A percentile compares a stretch with the other conserved stretches of the same genome.
These are phyloP conservation scores for Vigna mungo DNA, from an alignment of 306 rosid species.

Conservation along the genomic window DNA sequence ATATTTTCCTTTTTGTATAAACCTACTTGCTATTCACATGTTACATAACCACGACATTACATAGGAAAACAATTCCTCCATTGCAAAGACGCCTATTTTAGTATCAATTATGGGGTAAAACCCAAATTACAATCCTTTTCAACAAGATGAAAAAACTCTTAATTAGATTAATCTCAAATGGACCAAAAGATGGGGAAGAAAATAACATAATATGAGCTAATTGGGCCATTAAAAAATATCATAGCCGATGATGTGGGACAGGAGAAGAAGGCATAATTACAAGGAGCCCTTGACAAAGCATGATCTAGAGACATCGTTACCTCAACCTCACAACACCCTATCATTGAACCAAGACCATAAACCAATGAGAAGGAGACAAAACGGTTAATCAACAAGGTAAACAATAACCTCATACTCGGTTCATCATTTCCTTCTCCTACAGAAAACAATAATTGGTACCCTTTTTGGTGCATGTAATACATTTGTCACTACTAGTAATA, in stretches of 20 bases:
- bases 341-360: slow-evolving; percentile 62
- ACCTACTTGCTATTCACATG: no score
- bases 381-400: slow-evolving; percentile 37
- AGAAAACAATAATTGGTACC: slow-evolving; percentile 38
- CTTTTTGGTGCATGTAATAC: slow-evolving; percentile 40
- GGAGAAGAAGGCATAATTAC: slow-evolving; percentile 20
- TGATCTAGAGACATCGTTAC: slow-evolving; percentile 37
- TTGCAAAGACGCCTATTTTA: no score
- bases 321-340: slow-evolving; percentile 49
- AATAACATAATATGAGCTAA: neutral
- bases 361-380: slow-evolving; percentile 48
- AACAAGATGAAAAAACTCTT: no score
- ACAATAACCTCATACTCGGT: slow-evolving; percentile 57
- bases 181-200: no score
- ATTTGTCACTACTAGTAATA: slow-evolving; percentile 48
- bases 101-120: no score
- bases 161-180: no score
- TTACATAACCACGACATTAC: no score
- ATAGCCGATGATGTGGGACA: neutral
- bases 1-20: no score
- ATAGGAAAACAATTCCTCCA: no score
- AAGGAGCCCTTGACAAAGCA: slow-evolving; percentile 28
- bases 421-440: slow-evolving; percentile 35
- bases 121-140: no score
- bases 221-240: slow-evolving; percentile 7